Evolutionary conservation across 1,284 basidiomycete genomes (phyloP), one percentile per base, ranked within the genome.

Genomic region (Ceratobasidium sp.): DNA sequence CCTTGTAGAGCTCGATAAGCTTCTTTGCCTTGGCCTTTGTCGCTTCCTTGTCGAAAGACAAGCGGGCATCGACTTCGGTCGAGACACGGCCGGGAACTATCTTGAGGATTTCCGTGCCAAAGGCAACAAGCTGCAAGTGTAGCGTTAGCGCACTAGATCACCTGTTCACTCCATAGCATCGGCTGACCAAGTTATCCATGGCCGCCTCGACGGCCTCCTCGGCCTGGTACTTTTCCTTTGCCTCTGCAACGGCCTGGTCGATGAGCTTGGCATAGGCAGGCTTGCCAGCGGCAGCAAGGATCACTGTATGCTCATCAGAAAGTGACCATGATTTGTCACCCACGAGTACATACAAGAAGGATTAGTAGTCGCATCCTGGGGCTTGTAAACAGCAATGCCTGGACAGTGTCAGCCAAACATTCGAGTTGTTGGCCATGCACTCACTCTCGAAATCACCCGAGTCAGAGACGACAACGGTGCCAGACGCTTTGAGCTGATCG

Each of bases 61-160:
- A 89, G 77, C 92, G 90, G 73, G 97, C 97, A 82, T 99, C 97
- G 77, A 99, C 96, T 84, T 99, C 97, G 76, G 97, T 99, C 64
- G 97, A 99, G 77, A 99, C 97, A 82, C 97, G 93, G 76, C 97
- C 97, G 74, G 97, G 97, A 80, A 99, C 94, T 82, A 99, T 94
- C 77, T 87, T 85, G 73, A 99, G 87, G 80, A 99, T 98, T 85
- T 93, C 95, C 82, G 90, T 92, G 78, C 97, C 97, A 83, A 99
- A 99, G 81, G 94, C 95, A 79, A 98, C 94, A 75, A 98, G 90
- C 93, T 95, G 77, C 12, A 30, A 50, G 60, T 28, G 55, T n/a
- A n/a, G n/a, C n/a, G n/a, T n/a, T n/a, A n/a, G n/a, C n/a, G n/a
- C n/a, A n/a, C n/a, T n/a, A n/a, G n/a, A n/a, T n/a, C n/a, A n/a